Evolutionary conservation across 1,139 yeast genomes (phyloP).

Genomic region (Zygoascus hellenicus): DNA sequence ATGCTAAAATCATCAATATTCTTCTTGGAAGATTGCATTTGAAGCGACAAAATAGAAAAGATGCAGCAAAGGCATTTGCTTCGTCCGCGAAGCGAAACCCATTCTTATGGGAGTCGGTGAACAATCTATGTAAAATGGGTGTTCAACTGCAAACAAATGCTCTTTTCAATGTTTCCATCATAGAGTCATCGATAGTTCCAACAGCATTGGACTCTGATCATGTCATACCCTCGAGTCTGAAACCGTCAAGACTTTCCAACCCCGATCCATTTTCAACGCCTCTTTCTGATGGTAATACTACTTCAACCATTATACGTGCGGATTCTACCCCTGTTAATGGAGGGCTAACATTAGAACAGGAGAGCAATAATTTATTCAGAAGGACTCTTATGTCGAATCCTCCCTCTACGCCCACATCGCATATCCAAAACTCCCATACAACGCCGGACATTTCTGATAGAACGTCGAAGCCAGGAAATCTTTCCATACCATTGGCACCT

Average conservation of each 20-base stretch:
- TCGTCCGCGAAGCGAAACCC: slow-evolving; percentile 70
- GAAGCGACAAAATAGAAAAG: slow-evolving; percentile 53
- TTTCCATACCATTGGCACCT: slow-evolving; percentile 24
- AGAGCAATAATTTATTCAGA: neutral
- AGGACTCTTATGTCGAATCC: neutral
- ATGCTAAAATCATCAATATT: slow-evolving; percentile 56
- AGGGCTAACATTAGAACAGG: too few species aligned
- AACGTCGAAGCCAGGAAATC: slow-evolving; percentile 4
- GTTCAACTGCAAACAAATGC: slow-evolving; percentile 56
- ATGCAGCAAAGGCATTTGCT: slow-evolving; percentile 62
- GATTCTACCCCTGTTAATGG: slow-evolving; percentile 7
- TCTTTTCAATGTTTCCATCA: slow-evolving; percentile 41
- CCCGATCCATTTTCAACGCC: slow-evolving; percentile 20
- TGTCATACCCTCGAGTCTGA: slow-evolving; percentile 1
- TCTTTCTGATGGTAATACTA: neutral
- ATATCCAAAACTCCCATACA: neutral
- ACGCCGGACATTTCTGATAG: slow-evolving; percentile 13
- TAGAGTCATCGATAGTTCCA: slow-evolving; percentile 11
- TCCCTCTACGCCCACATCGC: slow-evolving; percentile 14
- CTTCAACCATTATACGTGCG: neutral
- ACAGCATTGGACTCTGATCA: slow-evolving; percentile 2
- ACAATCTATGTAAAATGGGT: slow-evolving; percentile 58
- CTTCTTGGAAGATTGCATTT: slow-evolving; percentile 66
- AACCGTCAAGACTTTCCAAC: neutral
- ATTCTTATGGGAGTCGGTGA: slow-evolving; percentile 80